A percentile compares a stretch with the other conserved stretches of the same genome.
These are phyloP conservation scores for Lentinula boryana DNA, from an alignment of 768 basidiomycete species.

Conservation along the genomic window DNA sequence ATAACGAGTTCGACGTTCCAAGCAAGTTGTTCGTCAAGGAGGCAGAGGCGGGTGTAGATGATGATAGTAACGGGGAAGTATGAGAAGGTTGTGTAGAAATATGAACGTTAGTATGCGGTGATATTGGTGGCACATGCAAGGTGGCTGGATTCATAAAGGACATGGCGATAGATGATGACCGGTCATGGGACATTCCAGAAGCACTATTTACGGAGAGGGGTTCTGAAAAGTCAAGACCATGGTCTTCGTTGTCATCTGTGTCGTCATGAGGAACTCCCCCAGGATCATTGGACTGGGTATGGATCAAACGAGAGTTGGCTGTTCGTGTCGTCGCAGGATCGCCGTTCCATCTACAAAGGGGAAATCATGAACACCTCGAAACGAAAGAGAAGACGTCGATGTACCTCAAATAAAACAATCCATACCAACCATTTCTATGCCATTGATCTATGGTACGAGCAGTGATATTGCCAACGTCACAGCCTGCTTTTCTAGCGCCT, in stretches of 20 bases:
- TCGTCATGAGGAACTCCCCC: constrained; percentile 36
- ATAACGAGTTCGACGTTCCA: neutral
- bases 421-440: constrained; percentile 75
- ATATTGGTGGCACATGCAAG: constrained; percentile 2
- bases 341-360: constrained; percentile 50
- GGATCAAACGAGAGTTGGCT: constrained; percentile 28
- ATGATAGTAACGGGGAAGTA: constrained; percentile 1
- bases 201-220: constrained; percentile 27
- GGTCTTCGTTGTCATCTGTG: constrained; percentile 42
- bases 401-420: constrained; percentile 50
- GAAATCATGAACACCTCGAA: constrained; percentile 1
- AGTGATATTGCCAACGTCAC: constrained; percentile 69
- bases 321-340: constrained; percentile 57
- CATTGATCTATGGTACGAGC: constrained; percentile 75
- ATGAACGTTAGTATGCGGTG: constrained; percentile 1
- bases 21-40: constrained; percentile 1
- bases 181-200: constrained; percentile 25
- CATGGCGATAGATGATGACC: constrained; percentile 8
- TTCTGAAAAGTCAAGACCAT: constrained; percentile 33
- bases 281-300: constrained; percentile 4
- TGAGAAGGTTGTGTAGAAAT: constrained; percentile 1
- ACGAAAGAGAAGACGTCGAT: neutral
- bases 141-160: neutral
- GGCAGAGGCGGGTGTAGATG: constrained; percentile 8
- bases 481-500: constrained; percentile 55